Evolutionary conservation across 2,329 filamentous ascomycete species (phyloP).

Genomic region (Fusarium solani-melongenae): DNA sequence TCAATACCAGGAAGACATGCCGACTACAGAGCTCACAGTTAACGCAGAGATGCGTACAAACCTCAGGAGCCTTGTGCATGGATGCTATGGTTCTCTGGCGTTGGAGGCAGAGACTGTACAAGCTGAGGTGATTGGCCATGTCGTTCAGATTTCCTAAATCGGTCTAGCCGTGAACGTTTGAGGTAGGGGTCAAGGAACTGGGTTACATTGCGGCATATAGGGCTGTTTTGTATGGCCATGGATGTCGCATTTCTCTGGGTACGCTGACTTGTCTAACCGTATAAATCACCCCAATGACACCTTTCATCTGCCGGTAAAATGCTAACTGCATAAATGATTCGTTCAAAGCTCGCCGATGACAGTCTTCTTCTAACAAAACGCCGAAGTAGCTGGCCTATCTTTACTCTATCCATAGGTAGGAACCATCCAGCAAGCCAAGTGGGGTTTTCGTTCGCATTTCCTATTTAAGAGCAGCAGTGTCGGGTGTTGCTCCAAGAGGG

Average conservation of each 20-base stretch:
- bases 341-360: neutral
- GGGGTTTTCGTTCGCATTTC: neutral
- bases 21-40: neutral
- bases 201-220: neutral
- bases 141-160: neutral
- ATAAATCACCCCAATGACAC: neutral
- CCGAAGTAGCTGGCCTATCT: neutral
- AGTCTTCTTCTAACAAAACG: neutral
- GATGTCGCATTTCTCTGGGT: neutral
- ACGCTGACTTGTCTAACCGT: neutral
- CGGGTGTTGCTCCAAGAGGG: neutral
- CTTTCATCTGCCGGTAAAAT: neutral
- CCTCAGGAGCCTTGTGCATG: neutral
- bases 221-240: neutral
- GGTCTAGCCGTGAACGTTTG: neutral
- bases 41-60: neutral
- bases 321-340: neutral
- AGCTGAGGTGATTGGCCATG: neutral
- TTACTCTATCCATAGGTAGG: neutral
- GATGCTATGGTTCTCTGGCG: neutral
- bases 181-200: neutral
- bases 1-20: neutral
- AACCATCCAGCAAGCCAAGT: neutral
- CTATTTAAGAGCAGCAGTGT: neutral
- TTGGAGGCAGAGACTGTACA: neutral